Base-by-base conservation (phyloP, 2,329 filamentous ascomycete genomes). In the Emmonsia crescens region DNA sequence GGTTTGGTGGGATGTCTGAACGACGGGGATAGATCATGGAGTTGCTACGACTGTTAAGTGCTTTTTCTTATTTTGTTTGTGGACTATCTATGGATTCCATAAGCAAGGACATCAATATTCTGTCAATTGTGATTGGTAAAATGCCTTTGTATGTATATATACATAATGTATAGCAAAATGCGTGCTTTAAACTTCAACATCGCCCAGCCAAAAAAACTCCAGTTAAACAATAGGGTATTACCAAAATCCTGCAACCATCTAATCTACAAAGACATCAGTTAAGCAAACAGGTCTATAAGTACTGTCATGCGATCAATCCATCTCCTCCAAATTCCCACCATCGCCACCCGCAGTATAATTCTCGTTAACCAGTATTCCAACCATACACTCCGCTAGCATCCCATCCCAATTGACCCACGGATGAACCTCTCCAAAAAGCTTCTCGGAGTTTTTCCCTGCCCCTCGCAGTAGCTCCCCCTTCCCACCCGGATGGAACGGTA, bases 401-500 rank as follows among this genome's bases (percentile, higher is more conserved):
- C 83, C 84, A 72, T 87, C 84, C 84, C 84, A 87, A 63, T 86
- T 87, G 19, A 87, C 84, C 84, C 84, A 87, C 3, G 84, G 83
- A 75, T 87, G 84, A 16, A 85, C 78, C 68, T 87, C 84, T 71
- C 82, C 79, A 68, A 87, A 87, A 67, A 86, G 68, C 72, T 82
- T 82, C 31, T 75, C 80, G 1, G 82, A 84, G 68, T 96, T 87
- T 66, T 86, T 80, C 1, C 86, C 86, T 0, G 84, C 85, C n/a
- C 81, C 80, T 33, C 82, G 78, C 55, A 87, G 79, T 74, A 85
- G 77, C 69, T 89, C 85, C 29, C 80, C 76, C 66, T 80, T 78
- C 3, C 79, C 94, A 27, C 94, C 94, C 0, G 94, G 94, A 73
- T 99, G 94, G 72, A 91, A 99, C 1, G 89, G 86, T 42, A 91